phyloP scores from a whole-genome alignment of 116 monocot species.

The Iris pallida region DNA sequence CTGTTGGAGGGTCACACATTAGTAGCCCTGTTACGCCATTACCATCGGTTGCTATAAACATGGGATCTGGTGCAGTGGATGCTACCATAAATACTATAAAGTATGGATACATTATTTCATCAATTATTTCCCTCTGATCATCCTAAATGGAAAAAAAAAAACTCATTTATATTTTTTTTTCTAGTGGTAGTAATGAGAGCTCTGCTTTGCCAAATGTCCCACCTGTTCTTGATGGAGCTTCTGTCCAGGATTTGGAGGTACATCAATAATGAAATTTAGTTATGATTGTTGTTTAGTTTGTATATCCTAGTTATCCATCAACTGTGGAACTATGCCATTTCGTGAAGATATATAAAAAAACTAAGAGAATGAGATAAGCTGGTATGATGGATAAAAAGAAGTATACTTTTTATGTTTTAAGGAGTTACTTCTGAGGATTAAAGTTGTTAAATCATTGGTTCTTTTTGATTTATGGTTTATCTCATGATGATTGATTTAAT shows the following conservation, averaged over 20 bases:
- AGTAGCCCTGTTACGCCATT: background rate
- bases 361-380: no score
- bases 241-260: conserved; percentile 72
- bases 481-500: no score
- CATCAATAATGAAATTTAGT: background rate
- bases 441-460: no score
- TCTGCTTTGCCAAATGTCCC: conserved; percentile 24
- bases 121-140: background rate
- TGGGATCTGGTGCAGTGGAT: conserved; percentile 16
- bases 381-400: no score
- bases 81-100: conserved; percentile 6
- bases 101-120: conserved; percentile 5
- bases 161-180: conserved; percentile 11
- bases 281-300: background rate
- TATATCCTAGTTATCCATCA: background rate
- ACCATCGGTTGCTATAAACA: conserved; percentile 11
- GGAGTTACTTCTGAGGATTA: no score
- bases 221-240: conserved; percentile 33
- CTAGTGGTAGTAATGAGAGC: conserved; percentile 33
- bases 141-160: background rate
- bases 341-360: no score
- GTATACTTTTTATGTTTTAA: no score
- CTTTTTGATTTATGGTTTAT: no score
- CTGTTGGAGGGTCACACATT: conserved; percentile 14
- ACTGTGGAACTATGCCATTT: background rate